Evolutionary conservation across 176 grass and related monocot genomes (phyloP).

Genomic region (Areca catechu): DNA sequence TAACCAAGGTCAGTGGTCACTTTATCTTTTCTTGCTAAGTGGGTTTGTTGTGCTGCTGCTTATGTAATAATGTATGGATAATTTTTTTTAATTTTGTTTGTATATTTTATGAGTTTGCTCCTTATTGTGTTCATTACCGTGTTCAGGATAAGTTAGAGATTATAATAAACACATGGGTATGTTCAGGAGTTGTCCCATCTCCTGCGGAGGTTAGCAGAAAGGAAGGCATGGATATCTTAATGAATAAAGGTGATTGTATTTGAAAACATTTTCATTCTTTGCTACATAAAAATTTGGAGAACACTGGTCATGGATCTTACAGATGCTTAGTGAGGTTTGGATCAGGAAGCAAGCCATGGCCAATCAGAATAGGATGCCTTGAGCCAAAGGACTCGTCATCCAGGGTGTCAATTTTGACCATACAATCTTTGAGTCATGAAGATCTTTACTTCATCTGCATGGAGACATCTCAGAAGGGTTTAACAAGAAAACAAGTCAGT

Average conservation of each 20-base stretch:
- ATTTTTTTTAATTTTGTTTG: neutral
- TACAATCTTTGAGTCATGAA: neutral
- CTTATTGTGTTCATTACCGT: neutral
- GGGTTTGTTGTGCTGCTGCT: too few species aligned
- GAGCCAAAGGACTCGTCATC: neutral
- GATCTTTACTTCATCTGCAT: slow-evolving; percentile 7
- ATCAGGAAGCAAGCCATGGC: slow-evolving; percentile 2
- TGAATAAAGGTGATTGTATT: slow-evolving; percentile 1
- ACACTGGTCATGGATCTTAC: neutral
- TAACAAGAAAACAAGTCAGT: slow-evolving; percentile 3
- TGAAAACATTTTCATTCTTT: neutral
- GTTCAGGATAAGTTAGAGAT: slow-evolving; percentile 5
- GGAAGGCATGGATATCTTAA: slow-evolving; percentile 4
- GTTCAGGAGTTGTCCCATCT: neutral
- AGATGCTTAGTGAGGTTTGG: slow-evolving; percentile 3
- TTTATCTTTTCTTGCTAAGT: too few species aligned
- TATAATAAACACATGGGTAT: slow-evolving; percentile 1
- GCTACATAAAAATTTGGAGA: slow-evolving; percentile 1
- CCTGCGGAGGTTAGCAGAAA: slow-evolving; percentile 7
- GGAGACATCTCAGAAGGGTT: neutral
- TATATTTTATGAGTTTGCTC: neutral
- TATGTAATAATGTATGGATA: too few species aligned
- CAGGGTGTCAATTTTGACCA: neutral
- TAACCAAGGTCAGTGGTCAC: slow-evolving; percentile 9
- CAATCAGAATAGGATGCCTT: slow-evolving; percentile 8